These are phyloP conservation scores for Cornus florida DNA, from an alignment of 148 eudicot genomes.

Conservation along the genomic window DNA sequence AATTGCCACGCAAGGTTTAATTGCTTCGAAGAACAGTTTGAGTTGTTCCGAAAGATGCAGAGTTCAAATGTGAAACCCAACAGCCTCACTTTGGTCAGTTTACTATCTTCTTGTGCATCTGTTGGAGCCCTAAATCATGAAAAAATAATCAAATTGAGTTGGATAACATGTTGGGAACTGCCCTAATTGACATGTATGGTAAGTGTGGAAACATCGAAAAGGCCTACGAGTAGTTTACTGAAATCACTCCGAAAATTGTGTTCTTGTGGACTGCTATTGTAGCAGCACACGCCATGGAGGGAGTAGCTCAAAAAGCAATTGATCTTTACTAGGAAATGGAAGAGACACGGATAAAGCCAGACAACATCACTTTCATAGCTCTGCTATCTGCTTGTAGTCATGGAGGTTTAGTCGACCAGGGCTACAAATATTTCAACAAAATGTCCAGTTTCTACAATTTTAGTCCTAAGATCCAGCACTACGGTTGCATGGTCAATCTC, in stretches of 20 bases:
- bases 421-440: neutral
- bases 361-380: neutral
- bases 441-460: neutral
- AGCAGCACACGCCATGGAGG: conserved; percentile 8
- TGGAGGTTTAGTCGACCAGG: conserved; percentile 1
- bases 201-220: neutral
- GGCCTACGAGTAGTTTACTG: neutral
- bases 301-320: neutral
- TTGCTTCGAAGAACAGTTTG: no score
- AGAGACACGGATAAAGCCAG: neutral
- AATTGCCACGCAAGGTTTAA: no score
- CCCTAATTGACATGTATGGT: neutral
- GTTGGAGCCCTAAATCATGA: no score
- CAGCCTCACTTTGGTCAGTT: no score
- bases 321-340: conserved; percentile 6
- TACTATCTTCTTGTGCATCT: no score
- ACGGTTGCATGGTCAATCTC: conserved; percentile 28
- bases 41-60: no score
- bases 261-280: conserved; percentile 1
- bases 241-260: neutral
- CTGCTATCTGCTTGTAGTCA: conserved; percentile 7
- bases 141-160: neutral
- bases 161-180: neutral
- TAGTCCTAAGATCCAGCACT: neutral
- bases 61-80: no score